Percentiles rank a stretch among this genome's conserved stretches.
Conservation (phyloP, 352 stramenopile species). For the Pythium plurisporium region DNA sequence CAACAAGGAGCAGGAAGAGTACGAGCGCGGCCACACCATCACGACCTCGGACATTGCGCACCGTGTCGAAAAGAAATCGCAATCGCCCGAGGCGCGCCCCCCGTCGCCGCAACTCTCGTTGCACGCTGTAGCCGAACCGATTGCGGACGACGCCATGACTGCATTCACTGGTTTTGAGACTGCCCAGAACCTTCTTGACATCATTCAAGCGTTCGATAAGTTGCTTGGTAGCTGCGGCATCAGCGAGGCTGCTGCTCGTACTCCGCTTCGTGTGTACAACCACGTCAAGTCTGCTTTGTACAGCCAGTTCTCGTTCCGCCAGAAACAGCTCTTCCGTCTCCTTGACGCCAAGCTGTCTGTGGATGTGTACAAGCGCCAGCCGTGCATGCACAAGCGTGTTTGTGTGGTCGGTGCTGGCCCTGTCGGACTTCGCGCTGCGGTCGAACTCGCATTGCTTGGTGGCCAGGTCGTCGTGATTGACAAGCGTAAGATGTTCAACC, state of each 20-base stretch:
- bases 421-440: slow-evolving; percentile 64
- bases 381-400: slow-evolving; percentile 61
- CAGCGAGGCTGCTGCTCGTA: slow-evolving; percentile 41
- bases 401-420: slow-evolving; percentile 74
- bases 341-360: slow-evolving; percentile 49
- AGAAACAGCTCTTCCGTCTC: slow-evolving; percentile 76
- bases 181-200: slow-evolving; percentile 58
- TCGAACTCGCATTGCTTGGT: slow-evolving; percentile 68
- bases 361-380: slow-evolving; percentile 53
- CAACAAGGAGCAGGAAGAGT: slow-evolving; percentile 32
- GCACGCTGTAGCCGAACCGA: slow-evolving; percentile 31
- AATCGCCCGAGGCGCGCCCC: neutral
- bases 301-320: slow-evolving; percentile 60
- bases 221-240: slow-evolving; percentile 51
- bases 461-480: slow-evolving; percentile 73
- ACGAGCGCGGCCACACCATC: slow-evolving; percentile 26
- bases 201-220: slow-evolving; percentile 48
- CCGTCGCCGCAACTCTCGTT: slow-evolving; percentile 29
- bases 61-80: slow-evolving; percentile 7
- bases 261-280: slow-evolving; percentile 60
- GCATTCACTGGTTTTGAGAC: slow-evolving; percentile 62
- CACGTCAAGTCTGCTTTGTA: slow-evolving; percentile 57
- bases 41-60: slow-evolving; percentile 22
- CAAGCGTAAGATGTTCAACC: slow-evolving; percentile 77
- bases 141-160: slow-evolving; percentile 31